Evolutionary conservation across 169 alveolate species (phyloP).

Genomic region (Pseudocohnilembus persalinus): DNA sequence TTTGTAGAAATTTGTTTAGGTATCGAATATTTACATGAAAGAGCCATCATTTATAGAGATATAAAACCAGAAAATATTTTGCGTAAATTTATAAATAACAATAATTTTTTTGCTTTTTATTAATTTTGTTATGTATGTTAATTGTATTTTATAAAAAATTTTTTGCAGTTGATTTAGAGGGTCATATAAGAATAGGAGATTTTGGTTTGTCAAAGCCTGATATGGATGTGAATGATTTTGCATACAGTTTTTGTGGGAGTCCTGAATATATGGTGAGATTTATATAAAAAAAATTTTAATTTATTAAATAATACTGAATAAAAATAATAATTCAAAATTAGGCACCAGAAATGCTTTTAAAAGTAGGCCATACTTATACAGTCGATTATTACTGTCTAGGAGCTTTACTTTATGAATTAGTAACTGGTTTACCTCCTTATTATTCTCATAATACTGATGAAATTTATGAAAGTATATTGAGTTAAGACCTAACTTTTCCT

Average conservation of each 20-base stretch:
- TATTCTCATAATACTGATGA: constrained; percentile 45
- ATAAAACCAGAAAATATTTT: constrained; percentile 54
- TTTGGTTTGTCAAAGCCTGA: constrained; percentile 43
- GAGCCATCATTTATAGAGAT: constrained; percentile 57
- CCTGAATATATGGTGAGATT: constrained; percentile 40
- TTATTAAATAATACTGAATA: background rate
- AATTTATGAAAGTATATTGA: constrained; percentile 47
- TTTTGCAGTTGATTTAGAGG: constrained; percentile 25
- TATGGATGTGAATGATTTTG: constrained; percentile 35
- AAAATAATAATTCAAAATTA: too few relatives aligned
- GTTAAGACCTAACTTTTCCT: constrained; percentile 45
- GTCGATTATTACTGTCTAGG: constrained; percentile 59
- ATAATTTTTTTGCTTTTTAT: too few relatives aligned
- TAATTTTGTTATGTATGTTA: too few relatives aligned
- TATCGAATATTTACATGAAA: constrained; percentile 58
- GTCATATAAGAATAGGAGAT: constrained; percentile 39
- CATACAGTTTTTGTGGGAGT: constrained; percentile 39
- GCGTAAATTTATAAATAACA: background rate
- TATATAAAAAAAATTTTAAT: background rate
- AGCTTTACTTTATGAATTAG: constrained; percentile 54
- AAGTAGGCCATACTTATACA: constrained; percentile 54
- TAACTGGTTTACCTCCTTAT: constrained; percentile 53
- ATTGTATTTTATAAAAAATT: too few relatives aligned
- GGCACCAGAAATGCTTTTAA: constrained; percentile 45
- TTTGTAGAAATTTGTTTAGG: constrained; percentile 46